Percentiles rank a stretch among this genome's conserved stretches.
Evolutionary conservation across 2,329 filamentous ascomycete genomes (phyloP).

Genomic region (Botrytis porri): DNA sequence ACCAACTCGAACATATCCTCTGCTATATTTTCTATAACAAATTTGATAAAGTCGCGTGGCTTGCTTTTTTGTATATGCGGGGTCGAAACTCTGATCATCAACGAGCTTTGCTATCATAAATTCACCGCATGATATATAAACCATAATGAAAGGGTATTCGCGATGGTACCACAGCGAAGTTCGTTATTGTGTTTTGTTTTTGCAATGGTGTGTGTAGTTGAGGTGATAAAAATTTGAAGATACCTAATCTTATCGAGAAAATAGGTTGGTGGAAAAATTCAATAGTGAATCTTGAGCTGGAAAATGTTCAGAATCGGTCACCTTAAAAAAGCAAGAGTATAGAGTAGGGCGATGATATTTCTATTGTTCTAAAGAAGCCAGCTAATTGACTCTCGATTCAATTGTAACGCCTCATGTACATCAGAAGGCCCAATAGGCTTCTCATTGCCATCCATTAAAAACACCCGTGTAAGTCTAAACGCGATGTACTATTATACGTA

Average conservation of each 20-base stretch:
- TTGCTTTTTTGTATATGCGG: not conserved
- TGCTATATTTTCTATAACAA: not conserved
- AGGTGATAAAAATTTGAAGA: not conserved
- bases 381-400: not conserved
- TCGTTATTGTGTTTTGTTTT: not conserved
- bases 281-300: not conserved
- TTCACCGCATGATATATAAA: conserved; percentile 2
- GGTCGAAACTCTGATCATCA: not conserved
- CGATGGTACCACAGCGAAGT: not conserved
- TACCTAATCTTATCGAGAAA: not conserved
- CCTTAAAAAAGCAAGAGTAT: not conserved
- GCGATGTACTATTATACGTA: not conserved
- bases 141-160: not conserved
- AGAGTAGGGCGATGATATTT: not conserved
- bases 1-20: not conserved
- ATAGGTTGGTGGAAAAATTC: not conserved
- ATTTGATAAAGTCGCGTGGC: not conserved
- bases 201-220: not conserved
- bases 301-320: not conserved
- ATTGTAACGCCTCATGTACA: not conserved
- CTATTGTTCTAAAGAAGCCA: not conserved
- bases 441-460: not conserved
- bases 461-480: not conserved
- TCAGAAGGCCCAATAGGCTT: not conserved
- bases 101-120: conserved; percentile 2